Evolutionary conservation across 768 basidiomycete genomes (phyloP), one percentile per base, ranked within the genome.

Genomic region (Boletus coccyginus): DNA sequence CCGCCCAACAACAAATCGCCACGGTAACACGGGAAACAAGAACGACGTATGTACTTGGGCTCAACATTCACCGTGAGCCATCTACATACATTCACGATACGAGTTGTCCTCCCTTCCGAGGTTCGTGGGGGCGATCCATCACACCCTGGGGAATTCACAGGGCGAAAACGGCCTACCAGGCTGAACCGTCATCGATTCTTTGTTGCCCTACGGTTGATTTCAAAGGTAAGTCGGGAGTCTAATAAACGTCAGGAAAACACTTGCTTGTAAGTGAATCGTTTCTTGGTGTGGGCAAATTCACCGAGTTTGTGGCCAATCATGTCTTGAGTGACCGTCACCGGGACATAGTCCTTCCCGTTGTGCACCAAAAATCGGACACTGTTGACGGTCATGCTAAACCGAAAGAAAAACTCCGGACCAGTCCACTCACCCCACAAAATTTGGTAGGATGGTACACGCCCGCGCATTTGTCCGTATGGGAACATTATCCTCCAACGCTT

Each of bases 261-360:
- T 69, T 69, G 94, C 94, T 84, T 90, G 77, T 86, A 94, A 33
- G 78, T 82, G 71, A 94, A 95, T 52, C 82, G 83, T 73, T 93
- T 94, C 76, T 88, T 87, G 36, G 95, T 98, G 62, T 87, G 83
- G 40, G 93, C 77, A 72, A 98, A 98, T 78, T 98, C 94, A 51
- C 96, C 96, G 50, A 98, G 74, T 72, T 99, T 99, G 71, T 99
- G 95, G 0, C 96, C 96, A 2, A 99, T 93, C 96, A 98, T 98
- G 71, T 98, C 96, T 70, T 95, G 92, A 5, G 91, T 94, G 61
- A 99, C 80, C 43, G 80, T 73, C 40, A 99, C 88, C 0, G 94
- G 94, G 6, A 87, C 55, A 70, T 93, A 96, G 64, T 92, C 84
- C 73, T 87, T 92, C 36, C 96, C 96, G 62, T 98, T 98, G 74